A percentile compares a stretch with the other conserved stretches of the same genome.
phyloP scores from a whole-genome alignment of 1,284 basidiomycete genomes.

The Leccinum pachyderme region DNA sequence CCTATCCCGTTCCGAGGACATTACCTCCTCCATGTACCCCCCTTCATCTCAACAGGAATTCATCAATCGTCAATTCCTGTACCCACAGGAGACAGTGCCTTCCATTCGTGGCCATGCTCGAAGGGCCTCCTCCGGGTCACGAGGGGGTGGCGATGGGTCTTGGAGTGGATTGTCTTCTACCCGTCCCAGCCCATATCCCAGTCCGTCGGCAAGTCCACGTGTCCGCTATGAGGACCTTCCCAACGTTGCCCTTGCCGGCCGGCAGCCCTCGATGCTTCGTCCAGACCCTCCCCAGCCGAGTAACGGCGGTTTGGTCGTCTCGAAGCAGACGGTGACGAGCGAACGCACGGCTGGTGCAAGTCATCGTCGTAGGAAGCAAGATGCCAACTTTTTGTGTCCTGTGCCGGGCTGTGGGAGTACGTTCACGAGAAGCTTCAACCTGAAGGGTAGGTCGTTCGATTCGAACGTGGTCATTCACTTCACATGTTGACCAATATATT shows the following conservation, averaged over 20 bases:
- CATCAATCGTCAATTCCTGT: slow-evolving; percentile 45
- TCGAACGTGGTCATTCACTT: slow-evolving; percentile 12
- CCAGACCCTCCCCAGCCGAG: slow-evolving; percentile 17
- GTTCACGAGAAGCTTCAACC: slow-evolving; percentile 79
- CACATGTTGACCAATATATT: slow-evolving; percentile 17
- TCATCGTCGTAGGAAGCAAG: slow-evolving; percentile 68
- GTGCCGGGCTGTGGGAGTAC: slow-evolving; percentile 79
- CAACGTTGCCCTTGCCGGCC: slow-evolving; percentile 28
- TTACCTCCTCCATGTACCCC: slow-evolving; percentile 37
- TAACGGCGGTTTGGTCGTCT: slow-evolving; percentile 25
- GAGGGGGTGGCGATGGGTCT: slow-evolving; percentile 33
- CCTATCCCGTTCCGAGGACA: slow-evolving; percentile 53
- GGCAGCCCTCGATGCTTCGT: slow-evolving; percentile 29
- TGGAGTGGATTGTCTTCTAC: slow-evolving; percentile 35
- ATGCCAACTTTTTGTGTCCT: slow-evolving; percentile 72
- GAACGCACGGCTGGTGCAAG: slow-evolving; percentile 72
- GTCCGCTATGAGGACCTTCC: slow-evolving; percentile 34
- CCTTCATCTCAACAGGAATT: slow-evolving; percentile 45
- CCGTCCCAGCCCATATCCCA: slow-evolving; percentile 35
- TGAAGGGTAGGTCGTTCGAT: slow-evolving; percentile 56
- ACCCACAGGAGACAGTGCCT: slow-evolving; percentile 41
- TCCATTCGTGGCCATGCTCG: slow-evolving; percentile 52
- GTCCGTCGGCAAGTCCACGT: slow-evolving; percentile 35
- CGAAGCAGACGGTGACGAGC: slow-evolving; percentile 46
- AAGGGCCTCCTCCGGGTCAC: slow-evolving; percentile 58